Evolutionary conservation across 805 yeast genomes (phyloP), one percentile per base, ranked within the genome.

Genomic region (Ascoidea asiatica): DNA sequence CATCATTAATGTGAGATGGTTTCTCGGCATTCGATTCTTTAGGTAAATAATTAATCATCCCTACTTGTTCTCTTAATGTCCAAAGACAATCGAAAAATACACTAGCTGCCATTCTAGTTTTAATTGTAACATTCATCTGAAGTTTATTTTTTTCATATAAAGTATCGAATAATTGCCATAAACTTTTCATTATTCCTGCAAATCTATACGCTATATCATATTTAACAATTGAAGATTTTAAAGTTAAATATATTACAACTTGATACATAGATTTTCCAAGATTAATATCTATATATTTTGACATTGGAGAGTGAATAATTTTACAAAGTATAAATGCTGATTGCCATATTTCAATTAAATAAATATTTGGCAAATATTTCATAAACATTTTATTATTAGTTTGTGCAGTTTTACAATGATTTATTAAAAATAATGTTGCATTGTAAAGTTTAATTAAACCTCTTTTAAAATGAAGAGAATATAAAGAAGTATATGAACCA

Each of bases 161-260:
- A 4, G 81, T 71, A 43, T 81, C 74, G 60, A 84, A 84, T 47
- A 88, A 68, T 48, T 82, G 85, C 98, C 98, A 90, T 67, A 88
- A 80, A 56, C 88, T 88, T 55, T 83, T 75, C 92, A 92, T 86
- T 47, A 92, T 87, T 6, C 95, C 96, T 40, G 95, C 79, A 0
- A 95, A 84, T 51, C 97, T 73, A 58, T 85, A 86, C 0, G 97
- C 86, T 70, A 92, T 79, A 57, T 90, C 98, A 62, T 89, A 92
- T 54, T 87, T 87, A 53, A 86, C 67, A 22, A 90, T 81, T 0
- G 96, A 86, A 0, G 95, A 94, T 48, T 77, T 77, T 46, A 78
- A 73, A 1, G 92, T 78, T 40, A 84, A 61, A 18, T 72, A 67
- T 19, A 84, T 77, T 1, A 92, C 92, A 19, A 67, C 65, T 48